Base-by-base conservation (phyloP, 495 filamentous ascomycete genomes). In the Penicillium daleae region DNA sequence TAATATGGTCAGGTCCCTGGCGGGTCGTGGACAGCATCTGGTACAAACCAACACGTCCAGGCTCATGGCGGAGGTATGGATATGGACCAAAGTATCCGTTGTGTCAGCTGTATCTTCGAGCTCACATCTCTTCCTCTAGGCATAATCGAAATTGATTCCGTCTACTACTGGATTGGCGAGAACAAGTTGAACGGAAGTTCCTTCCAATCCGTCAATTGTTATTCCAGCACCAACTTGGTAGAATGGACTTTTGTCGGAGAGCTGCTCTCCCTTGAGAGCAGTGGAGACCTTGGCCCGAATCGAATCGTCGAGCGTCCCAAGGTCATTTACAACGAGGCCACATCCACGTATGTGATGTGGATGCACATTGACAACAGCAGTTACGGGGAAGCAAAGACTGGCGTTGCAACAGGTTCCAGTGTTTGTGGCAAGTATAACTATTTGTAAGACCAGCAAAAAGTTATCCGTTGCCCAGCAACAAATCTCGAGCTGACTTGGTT, bases 291-390 rank as follows among this genome's bases (percentile, higher is more conserved):
- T 3, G 87, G 86, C 0, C 84, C 86, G 4, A 81, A 79, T 66
- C 79, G 88, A 12, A 76, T 90, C 0, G 79, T 90, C 0, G 88
- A 91, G 68, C 69, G 88, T 33, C 88, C 88, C 7, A 89, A 90
- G 74, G 82, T 89, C 4, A 80, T 87, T 0, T 85, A 82, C 64
- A 88, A 89, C 46, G 78, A 80, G 32, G 71, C 71, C 27, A 86
- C 85, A 0, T 52, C 60, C 7, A 79, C 85, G 56, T 88, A 83
- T 69, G 80, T 83, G 26, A 74, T 82, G 73, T 90, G 85, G 80
- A 82, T 90, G 82, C 88, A 90, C 65, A 87, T 89, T 64, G 88
- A 90, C 64, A 80, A 74, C 40, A 78, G 77, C 37, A 82, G 72
- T 64, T 90, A 90, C 60, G 82, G 79, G 1, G 87, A 89, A 33